Evolutionary conservation across 495 filamentous ascomycete genomes (phyloP).

Genomic region (Daldinia loculata): DNA sequence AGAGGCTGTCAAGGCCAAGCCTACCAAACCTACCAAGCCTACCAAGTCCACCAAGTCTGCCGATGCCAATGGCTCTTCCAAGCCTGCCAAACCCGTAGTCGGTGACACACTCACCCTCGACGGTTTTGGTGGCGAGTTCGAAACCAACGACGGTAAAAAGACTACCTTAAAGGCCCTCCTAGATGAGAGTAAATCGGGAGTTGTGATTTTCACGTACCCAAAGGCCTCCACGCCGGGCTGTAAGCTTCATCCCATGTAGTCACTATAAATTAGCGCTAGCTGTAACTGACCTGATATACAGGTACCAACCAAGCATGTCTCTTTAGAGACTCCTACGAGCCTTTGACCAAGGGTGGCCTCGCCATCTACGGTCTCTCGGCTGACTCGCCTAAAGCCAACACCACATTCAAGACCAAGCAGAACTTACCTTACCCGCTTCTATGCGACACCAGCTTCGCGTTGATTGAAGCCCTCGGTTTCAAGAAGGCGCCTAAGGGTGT

Average conservation of each 20-base stretch:
- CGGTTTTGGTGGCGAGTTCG: conserved; percentile 81
- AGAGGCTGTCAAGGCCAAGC: conserved; percentile 50
- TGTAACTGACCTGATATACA: conserved; percentile 51
- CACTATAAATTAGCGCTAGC: conserved; percentile 11
- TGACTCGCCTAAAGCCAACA: conserved; percentile 89
- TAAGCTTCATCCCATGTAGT: conserved; percentile 61
- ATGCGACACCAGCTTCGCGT: conserved; percentile 75
- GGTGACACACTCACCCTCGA: conserved; percentile 69
- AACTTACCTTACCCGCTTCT: conserved; percentile 87
- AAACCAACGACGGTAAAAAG: conserved; percentile 82
- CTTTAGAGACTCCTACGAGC: conserved; percentile 83
- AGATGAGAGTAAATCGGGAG: conserved; percentile 81
- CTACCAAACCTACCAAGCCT: conserved; percentile 49
- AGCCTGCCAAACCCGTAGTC: conserved; percentile 48
- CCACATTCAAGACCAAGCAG: conserved; percentile 88
- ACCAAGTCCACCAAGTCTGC: conserved; percentile 50
- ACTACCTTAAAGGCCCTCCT: conserved; percentile 81
- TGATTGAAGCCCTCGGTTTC: conserved; percentile 79
- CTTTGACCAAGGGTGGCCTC: conserved; percentile 81
- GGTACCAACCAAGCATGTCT: conserved; percentile 93
- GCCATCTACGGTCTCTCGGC: conserved; percentile 87
- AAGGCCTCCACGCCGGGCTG: conserved; percentile 95
- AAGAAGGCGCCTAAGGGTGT: conserved; percentile 82
- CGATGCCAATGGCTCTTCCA: conserved; percentile 45
- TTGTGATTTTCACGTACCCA: conserved; percentile 94